Conservation (phyloP, 768 basidiomycete species). For the Pisolithus orientalis region DNA sequence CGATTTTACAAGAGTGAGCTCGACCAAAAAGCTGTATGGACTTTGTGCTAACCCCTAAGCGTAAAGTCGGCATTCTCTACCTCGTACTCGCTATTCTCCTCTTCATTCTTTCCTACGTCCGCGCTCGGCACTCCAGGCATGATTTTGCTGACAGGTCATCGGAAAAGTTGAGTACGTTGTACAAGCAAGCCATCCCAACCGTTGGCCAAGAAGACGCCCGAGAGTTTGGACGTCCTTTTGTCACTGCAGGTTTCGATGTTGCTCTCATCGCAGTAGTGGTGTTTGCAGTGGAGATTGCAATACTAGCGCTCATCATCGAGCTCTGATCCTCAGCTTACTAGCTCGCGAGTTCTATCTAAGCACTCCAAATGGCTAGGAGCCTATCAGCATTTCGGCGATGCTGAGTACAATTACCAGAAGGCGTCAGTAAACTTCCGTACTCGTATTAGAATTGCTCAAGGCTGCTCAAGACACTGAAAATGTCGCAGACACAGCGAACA, state of each 20-base stretch:
- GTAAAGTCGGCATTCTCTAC: conserved; percentile 54
- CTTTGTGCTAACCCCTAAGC: conserved; percentile 8
- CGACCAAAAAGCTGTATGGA: not conserved
- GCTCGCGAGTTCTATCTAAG: no score
- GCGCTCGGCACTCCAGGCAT: conserved; percentile 61
- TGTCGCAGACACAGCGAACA: no score
- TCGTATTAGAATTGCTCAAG: no score
- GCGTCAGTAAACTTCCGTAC: no score
- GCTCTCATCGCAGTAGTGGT: conserved; percentile 45
- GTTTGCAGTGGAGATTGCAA: conserved; percentile 53
- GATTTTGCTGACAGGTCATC: conserved; percentile 66
- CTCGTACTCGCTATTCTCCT: conserved; percentile 56
- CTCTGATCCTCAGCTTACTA: conserved; percentile 17
- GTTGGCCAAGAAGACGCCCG: conserved; percentile 56
- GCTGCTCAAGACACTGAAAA: not conserved
- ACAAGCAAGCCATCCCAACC: conserved; percentile 41
- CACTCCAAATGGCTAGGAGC: no score
- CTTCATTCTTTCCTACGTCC: conserved; percentile 50
- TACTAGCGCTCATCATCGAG: conserved; percentile 57
- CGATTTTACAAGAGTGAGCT: conserved; percentile 67
- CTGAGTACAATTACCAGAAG: no score
- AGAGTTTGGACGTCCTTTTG: conserved; percentile 70
- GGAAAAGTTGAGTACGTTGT: conserved; percentile 20
- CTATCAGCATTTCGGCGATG: no score
- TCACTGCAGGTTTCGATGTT: conserved; percentile 76